Evolutionary conservation across 805 yeast genomes (phyloP).

Genomic region (Myxozyma monticola): DNA sequence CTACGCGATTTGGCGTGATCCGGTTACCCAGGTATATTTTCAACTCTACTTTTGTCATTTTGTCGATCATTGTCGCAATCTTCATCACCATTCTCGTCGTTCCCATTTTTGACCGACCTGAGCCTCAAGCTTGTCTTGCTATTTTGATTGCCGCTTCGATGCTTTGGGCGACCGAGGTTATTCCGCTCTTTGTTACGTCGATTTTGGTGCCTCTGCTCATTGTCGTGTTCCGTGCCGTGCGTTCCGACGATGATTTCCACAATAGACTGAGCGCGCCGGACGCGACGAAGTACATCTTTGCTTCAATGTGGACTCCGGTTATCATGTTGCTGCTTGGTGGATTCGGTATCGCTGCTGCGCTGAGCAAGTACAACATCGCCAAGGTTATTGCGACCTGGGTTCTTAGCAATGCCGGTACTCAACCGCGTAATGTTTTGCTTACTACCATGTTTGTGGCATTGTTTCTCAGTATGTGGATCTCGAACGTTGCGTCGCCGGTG

Average conservation of each 20-base stretch:
- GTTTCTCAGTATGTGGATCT: conserved; percentile 90
- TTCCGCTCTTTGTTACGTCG: conserved; percentile 89
- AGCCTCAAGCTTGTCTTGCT: conserved; percentile 81
- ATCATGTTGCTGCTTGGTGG: conserved; percentile 90
- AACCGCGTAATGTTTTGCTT: conserved; percentile 72
- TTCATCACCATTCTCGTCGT: conserved; percentile 51
- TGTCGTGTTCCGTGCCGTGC: conserved; percentile 65
- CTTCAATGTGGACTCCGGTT: conserved; percentile 94
- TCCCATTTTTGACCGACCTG: conserved; percentile 52
- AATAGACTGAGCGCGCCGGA: conserved; percentile 59
- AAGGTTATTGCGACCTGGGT: conserved; percentile 80
- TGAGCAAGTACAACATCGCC: conserved; percentile 88
- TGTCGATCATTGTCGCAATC: conserved; percentile 49
- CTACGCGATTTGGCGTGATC: conserved; percentile 27
- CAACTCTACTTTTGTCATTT: conserved; percentile 46
- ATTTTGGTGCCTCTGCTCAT: conserved; percentile 77
- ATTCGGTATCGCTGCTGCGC: conserved; percentile 89
- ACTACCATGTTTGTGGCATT: conserved; percentile 85
- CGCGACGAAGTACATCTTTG: conserved; percentile 75
- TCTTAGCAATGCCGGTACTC: conserved; percentile 79
- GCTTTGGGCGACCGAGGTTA: conserved; percentile 90
- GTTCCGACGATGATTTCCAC: conserved; percentile 53
- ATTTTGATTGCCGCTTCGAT: conserved; percentile 76
- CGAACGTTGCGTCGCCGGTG: conserved; percentile 97
- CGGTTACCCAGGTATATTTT: conserved; percentile 42